Conservation (phyloP, 2,329 filamentous ascomycete genomes). For the Fusarium abutilonis region DNA sequence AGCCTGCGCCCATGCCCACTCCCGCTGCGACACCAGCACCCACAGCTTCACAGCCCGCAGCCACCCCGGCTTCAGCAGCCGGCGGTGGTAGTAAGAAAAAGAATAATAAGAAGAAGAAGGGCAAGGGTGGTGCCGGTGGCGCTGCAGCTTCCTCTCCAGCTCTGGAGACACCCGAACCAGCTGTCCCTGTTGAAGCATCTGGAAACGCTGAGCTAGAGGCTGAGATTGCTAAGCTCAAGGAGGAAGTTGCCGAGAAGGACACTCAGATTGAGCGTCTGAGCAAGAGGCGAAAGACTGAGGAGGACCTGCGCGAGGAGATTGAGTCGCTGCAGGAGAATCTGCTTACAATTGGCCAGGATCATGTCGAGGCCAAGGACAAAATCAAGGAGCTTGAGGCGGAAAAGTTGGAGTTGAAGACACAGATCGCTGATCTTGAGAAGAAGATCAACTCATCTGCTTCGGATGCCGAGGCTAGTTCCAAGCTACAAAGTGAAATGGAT, state of each 20-base stretch:
- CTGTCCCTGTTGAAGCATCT: conserved; percentile 43
- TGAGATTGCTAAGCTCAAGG: conserved; percentile 62
- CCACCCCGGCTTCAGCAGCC: conserved; percentile 39
- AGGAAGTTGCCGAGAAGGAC: conserved; percentile 71
- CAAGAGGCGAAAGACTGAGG: conserved; percentile 77
- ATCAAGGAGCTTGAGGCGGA: conserved; percentile 76
- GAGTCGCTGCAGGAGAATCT: conserved; percentile 84
- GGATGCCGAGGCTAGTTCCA: conserved; percentile 58
- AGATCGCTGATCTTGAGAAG: conserved; percentile 74
- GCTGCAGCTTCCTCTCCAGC: conserved; percentile 50
- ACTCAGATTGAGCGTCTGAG: conserved; percentile 76
- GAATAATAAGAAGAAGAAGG: conserved; percentile 85
- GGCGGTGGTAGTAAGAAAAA: conserved; percentile 65
- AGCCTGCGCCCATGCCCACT: conserved; percentile 26
- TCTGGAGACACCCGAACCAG: conserved; percentile 51
- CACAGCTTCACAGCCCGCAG: conserved; percentile 41
- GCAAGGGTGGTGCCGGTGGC: conserved; percentile 70
- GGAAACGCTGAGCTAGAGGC: conserved; percentile 56
- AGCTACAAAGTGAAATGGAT: conserved; percentile 70
- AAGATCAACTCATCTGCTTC: conserved; percentile 63
- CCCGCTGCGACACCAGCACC: conserved; percentile 40
- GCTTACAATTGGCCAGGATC: conserved; percentile 80
- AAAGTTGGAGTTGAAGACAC: conserved; percentile 70
- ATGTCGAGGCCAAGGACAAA: conserved; percentile 83
- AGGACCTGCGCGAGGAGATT: conserved; percentile 84